Evolutionary conservation across 2,329 filamentous ascomycete genomes (phyloP).

Genomic region (Sporothrix luriei): DNA sequence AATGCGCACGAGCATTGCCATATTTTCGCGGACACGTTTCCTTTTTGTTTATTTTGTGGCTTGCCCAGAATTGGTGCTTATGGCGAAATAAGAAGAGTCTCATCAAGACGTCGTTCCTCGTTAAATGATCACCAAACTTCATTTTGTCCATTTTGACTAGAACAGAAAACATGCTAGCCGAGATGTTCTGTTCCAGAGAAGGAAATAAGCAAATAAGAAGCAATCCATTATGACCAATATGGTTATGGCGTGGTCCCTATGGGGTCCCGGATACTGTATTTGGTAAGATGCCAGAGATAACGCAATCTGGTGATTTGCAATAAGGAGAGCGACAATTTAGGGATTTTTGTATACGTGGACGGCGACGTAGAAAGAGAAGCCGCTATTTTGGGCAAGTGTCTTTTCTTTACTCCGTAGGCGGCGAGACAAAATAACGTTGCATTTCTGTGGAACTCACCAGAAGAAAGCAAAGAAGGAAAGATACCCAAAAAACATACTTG

Average conservation of each 20-base stretch:
- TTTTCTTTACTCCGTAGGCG: conserved; percentile 15
- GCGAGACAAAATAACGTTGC: conserved; percentile 16
- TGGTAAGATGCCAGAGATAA: not conserved
- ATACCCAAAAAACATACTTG: not conserved
- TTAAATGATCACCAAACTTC: conserved; percentile 23
- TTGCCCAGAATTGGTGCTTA: conserved; percentile 5
- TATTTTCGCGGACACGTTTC: not conserved
- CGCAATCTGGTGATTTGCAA: not conserved
- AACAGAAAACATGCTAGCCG: conserved; percentile 6
- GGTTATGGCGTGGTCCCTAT: not conserved
- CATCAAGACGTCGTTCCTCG: conserved; percentile 1
- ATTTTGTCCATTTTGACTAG: conserved; percentile 20
- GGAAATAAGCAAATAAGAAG: not conserved
- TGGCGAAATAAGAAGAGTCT: not conserved
- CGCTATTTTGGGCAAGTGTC: not conserved
- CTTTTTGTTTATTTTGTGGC: conserved; percentile 9
- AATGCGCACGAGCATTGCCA: conserved; percentile 10
- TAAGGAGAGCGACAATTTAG: not conserved
- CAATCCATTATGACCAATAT: not conserved
- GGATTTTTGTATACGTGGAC: conserved; percentile 1
- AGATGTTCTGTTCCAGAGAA: conserved; percentile 3
- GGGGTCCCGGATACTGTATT: not conserved
- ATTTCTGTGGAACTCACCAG: conserved; percentile 10
- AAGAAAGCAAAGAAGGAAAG: conserved; percentile 25
- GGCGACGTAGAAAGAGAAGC: not conserved